Conservation (phyloP, 1,139 yeast species). For the Pichia sp. region DNA sequence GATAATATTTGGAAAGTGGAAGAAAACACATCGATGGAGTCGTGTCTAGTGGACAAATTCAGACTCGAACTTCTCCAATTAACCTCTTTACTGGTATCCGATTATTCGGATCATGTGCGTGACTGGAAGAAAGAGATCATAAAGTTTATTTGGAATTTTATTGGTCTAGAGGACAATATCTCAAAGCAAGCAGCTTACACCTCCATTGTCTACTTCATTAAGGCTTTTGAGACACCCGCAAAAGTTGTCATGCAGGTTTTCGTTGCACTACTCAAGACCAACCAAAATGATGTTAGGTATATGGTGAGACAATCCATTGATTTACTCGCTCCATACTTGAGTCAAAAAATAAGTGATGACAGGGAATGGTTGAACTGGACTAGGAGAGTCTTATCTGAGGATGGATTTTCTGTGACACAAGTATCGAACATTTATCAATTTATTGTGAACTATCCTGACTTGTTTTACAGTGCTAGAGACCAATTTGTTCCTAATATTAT, state of each 20-base stretch:
- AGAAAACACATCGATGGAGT: conserved; percentile 26
- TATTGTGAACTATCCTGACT: conserved; percentile 76
- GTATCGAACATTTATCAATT: conserved; percentile 87
- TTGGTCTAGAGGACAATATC: conserved; percentile 81
- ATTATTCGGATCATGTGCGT: conserved; percentile 53
- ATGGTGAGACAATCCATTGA: conserved; percentile 86
- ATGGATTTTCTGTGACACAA: conserved; percentile 75
- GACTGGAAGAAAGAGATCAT: conserved; percentile 80
- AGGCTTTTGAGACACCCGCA: conserved; percentile 84
- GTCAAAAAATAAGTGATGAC: conserved; percentile 59
- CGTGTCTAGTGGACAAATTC: conserved; percentile 69
- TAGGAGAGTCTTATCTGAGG: conserved; percentile 84
- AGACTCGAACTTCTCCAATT: conserved; percentile 75
- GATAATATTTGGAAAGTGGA: conserved; percentile 67
- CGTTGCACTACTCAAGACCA: conserved; percentile 79
- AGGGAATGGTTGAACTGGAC: conserved; percentile 96
- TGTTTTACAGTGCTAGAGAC: conserved; percentile 81
- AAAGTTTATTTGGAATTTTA: conserved; percentile 91
- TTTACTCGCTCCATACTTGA: conserved; percentile 81
- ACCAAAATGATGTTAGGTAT: conserved; percentile 77
- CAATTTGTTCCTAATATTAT: conserved; percentile 84
- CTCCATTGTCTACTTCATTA: conserved; percentile 78
- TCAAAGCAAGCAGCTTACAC: conserved; percentile 93
- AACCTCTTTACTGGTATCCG: conserved; percentile 68
- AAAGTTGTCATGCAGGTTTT: conserved; percentile 88